Evolutionary conservation across 306 rosid species (phyloP), one percentile per base, ranked within the genome.

Genomic region (Adenanthera pavonina): DNA sequence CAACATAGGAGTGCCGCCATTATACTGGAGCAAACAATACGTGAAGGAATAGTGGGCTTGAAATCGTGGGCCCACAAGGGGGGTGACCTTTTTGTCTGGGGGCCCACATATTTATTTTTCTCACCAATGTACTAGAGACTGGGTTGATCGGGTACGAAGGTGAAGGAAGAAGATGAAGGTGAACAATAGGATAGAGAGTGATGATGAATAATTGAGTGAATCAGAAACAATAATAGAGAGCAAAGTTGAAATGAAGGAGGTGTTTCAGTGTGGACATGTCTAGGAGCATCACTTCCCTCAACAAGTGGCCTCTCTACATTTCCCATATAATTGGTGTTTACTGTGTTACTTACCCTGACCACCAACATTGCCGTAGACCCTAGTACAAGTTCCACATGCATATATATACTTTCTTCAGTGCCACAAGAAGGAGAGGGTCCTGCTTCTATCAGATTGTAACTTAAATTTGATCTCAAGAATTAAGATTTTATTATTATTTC

Each of bases 1-100:
- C 30, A 25, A 25, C 0, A 25, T 25, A 25, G 30, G 30, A 25
- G 30, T 25, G 0, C 30, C 30, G 30, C 30, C 30, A 25, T 25
- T 25, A 25, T 25, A 25, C 30, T 20, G 69, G 77, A 78, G 43
- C 54, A 49, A 14, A 25, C 30, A 25, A 25, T 25, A 25, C 30
- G 6, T 46, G 10, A 78, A 36, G 80, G 75, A 79, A 82, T 79
- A 84, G 85, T 85, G 92, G 90, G 84, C 86, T 88, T 77, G 10
- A 64, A 60, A 17, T 41, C 49, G 85, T 81, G 89, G 92, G 88
- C 86, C 83, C 86, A 48, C 62, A 35, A 10, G 14, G 41, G 14
- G 41, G 47, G 72, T 74, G 20, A 0, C 51, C 34, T 75, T 84
- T 79, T 30, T 82, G 81, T 87, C 78, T 46, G 11, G 62, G 88